Conservation (phyloP, 2,329 filamentous ascomycete species). For the Chalara sp. region DNA sequence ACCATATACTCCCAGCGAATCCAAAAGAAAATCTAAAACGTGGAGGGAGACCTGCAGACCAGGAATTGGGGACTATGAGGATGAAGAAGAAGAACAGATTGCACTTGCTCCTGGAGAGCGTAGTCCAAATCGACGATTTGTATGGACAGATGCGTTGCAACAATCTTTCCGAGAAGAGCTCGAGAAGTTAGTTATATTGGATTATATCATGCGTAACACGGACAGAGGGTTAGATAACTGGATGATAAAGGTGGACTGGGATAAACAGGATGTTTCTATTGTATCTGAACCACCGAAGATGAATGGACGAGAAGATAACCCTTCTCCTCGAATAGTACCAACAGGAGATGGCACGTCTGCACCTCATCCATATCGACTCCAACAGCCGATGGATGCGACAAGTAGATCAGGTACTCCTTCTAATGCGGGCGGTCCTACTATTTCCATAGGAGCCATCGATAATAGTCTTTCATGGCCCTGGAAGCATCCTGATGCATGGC, state of each 20-base stretch:
- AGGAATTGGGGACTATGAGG: constrained; percentile 39
- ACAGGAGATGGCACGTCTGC: constrained; percentile 28
- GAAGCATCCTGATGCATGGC: constrained; percentile 61
- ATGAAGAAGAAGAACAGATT: constrained; percentile 45
- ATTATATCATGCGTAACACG: constrained; percentile 99
- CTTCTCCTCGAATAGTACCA: constrained; percentile 41
- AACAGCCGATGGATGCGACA: constrained; percentile 80
- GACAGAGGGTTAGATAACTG: constrained; percentile 96
- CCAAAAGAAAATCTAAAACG: constrained; percentile 59
- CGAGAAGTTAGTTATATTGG: constrained; percentile 92
- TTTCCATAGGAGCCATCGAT: constrained; percentile 88
- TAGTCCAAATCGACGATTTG: constrained; percentile 41
- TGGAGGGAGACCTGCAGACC: constrained; percentile 84
- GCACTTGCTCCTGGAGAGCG: constrained; percentile 20
- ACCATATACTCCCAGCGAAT: constrained; percentile 62
- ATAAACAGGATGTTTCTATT: constrained; percentile 75
- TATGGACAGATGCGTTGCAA: constrained; percentile 84
- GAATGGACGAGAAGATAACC: constrained; percentile 49
- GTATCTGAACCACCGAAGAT: constrained; percentile 71
- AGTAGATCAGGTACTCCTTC: constrained; percentile 35
- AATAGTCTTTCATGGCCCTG: constrained; percentile 96
- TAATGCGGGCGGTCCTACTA: constrained; percentile 33
- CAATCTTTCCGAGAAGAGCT: constrained; percentile 91
- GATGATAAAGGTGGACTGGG: constrained; percentile 97
- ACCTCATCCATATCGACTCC: constrained; percentile 64